Evolutionary conservation across 768 basidiomycete species (phyloP).

Genomic region (Mrakia frigida): DNA sequence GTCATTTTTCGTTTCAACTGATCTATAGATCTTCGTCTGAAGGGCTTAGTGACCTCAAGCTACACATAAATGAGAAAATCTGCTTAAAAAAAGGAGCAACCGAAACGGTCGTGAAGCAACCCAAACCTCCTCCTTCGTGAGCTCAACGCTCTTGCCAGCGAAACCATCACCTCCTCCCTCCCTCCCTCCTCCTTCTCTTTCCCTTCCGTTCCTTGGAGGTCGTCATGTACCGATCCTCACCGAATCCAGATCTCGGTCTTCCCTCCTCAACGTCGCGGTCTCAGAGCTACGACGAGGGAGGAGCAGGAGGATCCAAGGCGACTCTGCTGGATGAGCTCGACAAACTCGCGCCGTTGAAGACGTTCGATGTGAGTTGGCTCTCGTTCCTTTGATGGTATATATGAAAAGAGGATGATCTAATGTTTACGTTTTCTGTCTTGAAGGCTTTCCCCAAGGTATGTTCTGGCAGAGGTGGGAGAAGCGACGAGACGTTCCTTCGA

Average conservation of each 20-base stretch:
- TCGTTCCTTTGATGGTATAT: neutral
- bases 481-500: neutral
- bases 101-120: too few relatives aligned
- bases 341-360: constrained; percentile 15
- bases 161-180: neutral
- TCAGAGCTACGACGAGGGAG: neutral
- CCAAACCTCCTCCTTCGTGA: too few relatives aligned
- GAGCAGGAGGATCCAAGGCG: neutral
- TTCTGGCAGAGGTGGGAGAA: neutral
- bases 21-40: too few relatives aligned
- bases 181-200: neutral
- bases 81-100: too few relatives aligned
- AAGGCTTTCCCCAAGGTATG: constrained; percentile 6
- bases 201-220: neutral
- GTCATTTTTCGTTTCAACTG: too few relatives aligned
- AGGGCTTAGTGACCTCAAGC: too few relatives aligned
- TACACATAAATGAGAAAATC: too few relatives aligned
- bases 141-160: neutral
- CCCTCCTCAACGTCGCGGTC: neutral
- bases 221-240: neutral
- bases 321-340: constrained; percentile 15
- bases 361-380: constrained; percentile 6
- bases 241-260: neutral
- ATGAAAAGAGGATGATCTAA: neutral
- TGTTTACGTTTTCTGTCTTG: neutral